These are phyloP conservation scores for Diaporthe eres DNA, from an alignment of 2,329 filamentous ascomycete genomes.

Conservation along the genomic window DNA sequence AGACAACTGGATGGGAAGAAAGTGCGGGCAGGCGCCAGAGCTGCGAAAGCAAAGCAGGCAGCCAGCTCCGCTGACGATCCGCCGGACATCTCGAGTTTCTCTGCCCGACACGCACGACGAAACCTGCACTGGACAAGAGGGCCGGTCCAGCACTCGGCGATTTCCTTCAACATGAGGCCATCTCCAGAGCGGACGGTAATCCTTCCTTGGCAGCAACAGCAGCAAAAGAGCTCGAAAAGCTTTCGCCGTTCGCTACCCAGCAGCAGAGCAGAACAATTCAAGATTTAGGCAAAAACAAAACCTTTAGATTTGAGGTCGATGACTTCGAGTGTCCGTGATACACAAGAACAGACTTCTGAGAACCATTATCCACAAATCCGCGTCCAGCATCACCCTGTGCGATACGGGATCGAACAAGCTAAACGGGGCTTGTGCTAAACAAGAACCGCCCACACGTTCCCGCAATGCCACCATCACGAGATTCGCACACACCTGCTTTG, in stretches of 20 bases:
- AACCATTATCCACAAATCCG: neutral
- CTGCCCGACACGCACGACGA: constrained; percentile 22
- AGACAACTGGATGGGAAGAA: constrained; percentile 24
- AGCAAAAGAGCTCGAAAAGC: constrained; percentile 31
- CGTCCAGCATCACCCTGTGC: neutral
- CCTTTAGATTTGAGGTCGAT: constrained; percentile 10
- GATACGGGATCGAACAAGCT: neutral
- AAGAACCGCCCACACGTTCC: neutral
- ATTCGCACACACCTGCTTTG: neutral
- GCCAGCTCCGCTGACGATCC: constrained; percentile 33
- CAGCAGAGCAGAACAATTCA: constrained; percentile 36
- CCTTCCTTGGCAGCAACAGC: constrained; percentile 28
- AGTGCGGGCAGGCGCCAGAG: constrained; percentile 35
- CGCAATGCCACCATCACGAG: constrained; percentile 13
- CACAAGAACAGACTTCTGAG: constrained; percentile 15
- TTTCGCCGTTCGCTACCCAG: constrained; percentile 32
- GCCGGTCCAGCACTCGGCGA: constrained; percentile 9
- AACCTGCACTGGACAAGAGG: constrained; percentile 38
- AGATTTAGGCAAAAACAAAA: constrained; percentile 35
- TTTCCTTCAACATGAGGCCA: constrained; percentile 13
- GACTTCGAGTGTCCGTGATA: constrained; percentile 33
- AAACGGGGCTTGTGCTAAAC: neutral
- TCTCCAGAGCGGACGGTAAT: constrained; percentile 28
- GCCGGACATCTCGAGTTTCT: constrained; percentile 25
- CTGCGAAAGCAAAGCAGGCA: constrained; percentile 39